Base-by-base conservation (phyloP, 2,329 filamentous ascomycete species). In the Apiospora malaysiana region DNA sequence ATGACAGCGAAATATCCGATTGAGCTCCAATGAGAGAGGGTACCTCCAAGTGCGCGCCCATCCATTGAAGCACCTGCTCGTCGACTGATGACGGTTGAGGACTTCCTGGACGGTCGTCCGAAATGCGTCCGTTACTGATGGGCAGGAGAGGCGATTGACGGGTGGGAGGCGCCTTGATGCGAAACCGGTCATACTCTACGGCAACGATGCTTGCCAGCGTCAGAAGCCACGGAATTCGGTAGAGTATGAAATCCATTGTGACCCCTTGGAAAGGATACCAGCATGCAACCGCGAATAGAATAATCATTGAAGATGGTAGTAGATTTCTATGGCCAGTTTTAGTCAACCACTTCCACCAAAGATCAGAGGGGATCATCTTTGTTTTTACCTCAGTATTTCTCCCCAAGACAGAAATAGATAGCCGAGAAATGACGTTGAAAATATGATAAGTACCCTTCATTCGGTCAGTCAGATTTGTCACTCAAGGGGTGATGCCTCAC, bases 151-250 rank as follows among this genome's bases (percentile, higher is more conserved):
- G 27, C 18, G 1, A 2, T 5, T 4, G 16, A n/a, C 37, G 56
- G 25, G 2, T 4, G 9, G 3, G 1, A 12, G 8, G 1, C n/a
- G 16, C 18, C 8, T 21, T 21, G 8, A 8, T 2, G 2, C 18
- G 27, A 8, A 63, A 12, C 21, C 56, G 27, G 3, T 37, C 56
- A n/a, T n/a, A 37, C 27, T n/a, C 56, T 0, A 63, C 27, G 12
- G 56, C 56, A 3, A 18, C 37, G 12, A 40, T 37, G 27, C 27
- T 63, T 9, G 16, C 56, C 16, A 63, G 25, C 18, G 18, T 9
- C 3, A 63, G 27, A 8, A 63, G 8, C 56, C 4, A 16, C 12
- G 56, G 56, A 8, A 63, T 40, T n/a, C 56, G 21, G 25, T 40
- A 27, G 9, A 63, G 18, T 8, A 63, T 8, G 21, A 63, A 63